Conservation (phyloP, 208 protist species). For the Angomonas ambiguus region DNA sequence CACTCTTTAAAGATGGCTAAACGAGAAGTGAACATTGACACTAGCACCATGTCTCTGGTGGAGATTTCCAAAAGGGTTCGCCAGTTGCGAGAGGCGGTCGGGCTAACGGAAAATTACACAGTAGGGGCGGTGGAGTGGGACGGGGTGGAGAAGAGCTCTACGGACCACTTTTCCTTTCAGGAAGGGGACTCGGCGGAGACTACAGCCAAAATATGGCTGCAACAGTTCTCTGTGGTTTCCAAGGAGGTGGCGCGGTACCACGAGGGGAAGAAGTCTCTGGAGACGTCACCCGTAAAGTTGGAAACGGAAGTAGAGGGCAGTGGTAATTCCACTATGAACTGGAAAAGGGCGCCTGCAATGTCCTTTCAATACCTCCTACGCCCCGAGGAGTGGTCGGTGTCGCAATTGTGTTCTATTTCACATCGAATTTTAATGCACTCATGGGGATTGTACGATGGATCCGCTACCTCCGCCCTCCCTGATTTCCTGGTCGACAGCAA, state of each 20-base stretch:
- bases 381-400: slow-evolving; percentile 3
- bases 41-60: not conserved
- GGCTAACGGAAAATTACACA: not conserved
- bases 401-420: slow-evolving; percentile 3
- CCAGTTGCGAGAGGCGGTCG: not conserved
- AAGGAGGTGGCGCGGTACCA: not conserved
- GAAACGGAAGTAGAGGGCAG: not conserved
- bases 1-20: slow-evolving; percentile 12
- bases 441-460: not conserved
- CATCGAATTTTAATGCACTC: not conserved
- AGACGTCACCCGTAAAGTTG: not conserved
- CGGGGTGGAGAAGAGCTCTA: not conserved
- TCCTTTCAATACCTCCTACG: not conserved
- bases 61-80: not conserved
- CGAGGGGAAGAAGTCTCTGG: not conserved
- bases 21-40: not conserved
- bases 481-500: slow-evolving; percentile 7
- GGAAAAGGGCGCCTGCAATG: not conserved
- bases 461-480: not conserved
- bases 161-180: not conserved
- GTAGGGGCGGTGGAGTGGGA: not conserved
- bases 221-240: not conserved
- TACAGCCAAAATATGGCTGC: not conserved
- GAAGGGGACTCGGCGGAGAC: not conserved
- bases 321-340: not conserved